Evolutionary conservation across 352 stramenopile species (phyloP), one percentile per base, ranked within the genome.

Genomic region (Phytophthora boehmeriae): DNA sequence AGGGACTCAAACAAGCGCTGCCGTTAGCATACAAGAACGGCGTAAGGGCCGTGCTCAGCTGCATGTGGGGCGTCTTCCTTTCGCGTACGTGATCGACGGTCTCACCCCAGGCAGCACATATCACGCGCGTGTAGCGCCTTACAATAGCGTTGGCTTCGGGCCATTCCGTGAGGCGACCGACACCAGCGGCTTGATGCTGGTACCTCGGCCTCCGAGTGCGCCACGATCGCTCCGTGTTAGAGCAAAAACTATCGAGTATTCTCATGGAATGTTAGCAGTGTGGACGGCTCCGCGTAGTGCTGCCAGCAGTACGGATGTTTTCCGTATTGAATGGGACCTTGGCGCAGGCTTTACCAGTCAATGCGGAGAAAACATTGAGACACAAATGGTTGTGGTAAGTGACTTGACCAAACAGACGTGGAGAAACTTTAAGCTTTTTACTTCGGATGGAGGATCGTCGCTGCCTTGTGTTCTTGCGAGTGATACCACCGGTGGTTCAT

Each of bases 291-390:
- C 96, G 16, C 56, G 76, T 27, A 95, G 96, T n/a, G 95, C 92
- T 23, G 80, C 90, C 19, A 47, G 66, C 0, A 73, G 96, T 30
- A 87, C 74, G 5, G 42, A 54, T 4, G 84, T 84, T 36, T 99
- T 98, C 70, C 72, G 92, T 17, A 83, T 98, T n/a, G 96, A 99
- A 74, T 99, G 96, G 96, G 96, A 99, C 74, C 76, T 81, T 19
- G 89, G 70, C 13, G 59, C 86, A n/a, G 87, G 83, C 14, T 98
- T 98, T 66, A 86, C 83, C 10, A 93, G 81, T 42, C 44, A 71
- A 27, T 95, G 86, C 42, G 86, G 86, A 6, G 86, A 95, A 63
- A 71, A 66, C 16, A 68, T 72, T 48, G 84, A 95, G 59, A 86
- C 87, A 8, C 84, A 93, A 58, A 84, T 49, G 19, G n/a, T 93